A percentile compares a stretch with the other conserved stretches of the same genome.
Evolutionary conservation across 495 filamentous ascomycete species (phyloP).

Genomic region (Podospora bellae-mahoneyi): DNA sequence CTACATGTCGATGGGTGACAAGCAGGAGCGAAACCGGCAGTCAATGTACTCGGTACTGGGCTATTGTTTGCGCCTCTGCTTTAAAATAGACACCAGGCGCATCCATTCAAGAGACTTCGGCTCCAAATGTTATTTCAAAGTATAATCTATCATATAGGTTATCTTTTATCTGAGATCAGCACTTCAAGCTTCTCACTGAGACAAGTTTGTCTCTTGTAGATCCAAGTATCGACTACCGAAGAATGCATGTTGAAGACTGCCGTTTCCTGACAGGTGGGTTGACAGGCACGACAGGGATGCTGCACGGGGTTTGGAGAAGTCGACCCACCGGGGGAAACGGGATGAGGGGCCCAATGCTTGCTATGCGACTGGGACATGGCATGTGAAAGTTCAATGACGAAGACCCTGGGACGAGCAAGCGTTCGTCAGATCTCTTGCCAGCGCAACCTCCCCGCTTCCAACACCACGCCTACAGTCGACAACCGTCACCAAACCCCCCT

Average conservation of each 20-base stretch:
- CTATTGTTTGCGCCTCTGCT: background rate
- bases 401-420: background rate
- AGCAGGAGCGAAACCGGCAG: background rate
- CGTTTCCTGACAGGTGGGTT: background rate
- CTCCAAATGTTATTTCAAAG: background rate
- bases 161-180: background rate
- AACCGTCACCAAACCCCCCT: background rate
- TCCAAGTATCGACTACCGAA: background rate
- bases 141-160: background rate
- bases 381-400: conserved; percentile 1
- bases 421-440: background rate
- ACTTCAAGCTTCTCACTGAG: background rate
- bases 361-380: background rate
- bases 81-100: background rate
- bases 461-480: background rate
- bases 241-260: background rate
- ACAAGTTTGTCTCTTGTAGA: background rate
- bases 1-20: background rate
- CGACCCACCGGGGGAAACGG: background rate
- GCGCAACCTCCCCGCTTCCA: background rate
- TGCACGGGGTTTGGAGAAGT: background rate
- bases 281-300: background rate
- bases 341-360: background rate
- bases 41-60: background rate
- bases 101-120: background rate